Evolutionary conservation across 2,329 filamentous ascomycete species (phyloP).

Genomic region (Fusarium sp.): DNA sequence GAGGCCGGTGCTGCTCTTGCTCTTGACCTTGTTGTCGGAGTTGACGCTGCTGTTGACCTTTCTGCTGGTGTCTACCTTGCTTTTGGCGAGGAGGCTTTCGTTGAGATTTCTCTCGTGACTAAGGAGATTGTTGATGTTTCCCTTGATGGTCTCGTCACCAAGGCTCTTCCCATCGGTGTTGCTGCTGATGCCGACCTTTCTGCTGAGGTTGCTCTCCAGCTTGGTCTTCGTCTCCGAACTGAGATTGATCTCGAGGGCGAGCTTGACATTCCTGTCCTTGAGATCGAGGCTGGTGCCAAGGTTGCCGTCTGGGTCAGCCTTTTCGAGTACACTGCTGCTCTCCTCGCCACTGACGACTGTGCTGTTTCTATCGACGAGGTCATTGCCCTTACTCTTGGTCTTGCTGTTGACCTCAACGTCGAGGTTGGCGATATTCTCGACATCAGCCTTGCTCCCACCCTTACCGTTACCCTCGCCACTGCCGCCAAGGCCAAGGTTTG

Average conservation of each 20-base stretch:
- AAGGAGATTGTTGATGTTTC: constrained; percentile 57
- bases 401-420: constrained; percentile 44
- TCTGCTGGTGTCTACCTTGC: constrained; percentile 62
- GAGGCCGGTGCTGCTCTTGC: constrained; percentile 62
- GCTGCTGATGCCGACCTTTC: constrained; percentile 51
- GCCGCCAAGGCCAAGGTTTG: constrained; percentile 38
- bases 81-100: constrained; percentile 60
- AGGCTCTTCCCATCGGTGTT: constrained; percentile 46
- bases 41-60: constrained; percentile 64
- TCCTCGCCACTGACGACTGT: constrained; percentile 55
- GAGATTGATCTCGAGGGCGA: constrained; percentile 59
- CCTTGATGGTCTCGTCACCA: constrained; percentile 54
- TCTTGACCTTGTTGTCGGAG: constrained; percentile 65
- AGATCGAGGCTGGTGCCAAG: constrained; percentile 58
- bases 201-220: constrained; percentile 62
- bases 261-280: constrained; percentile 44
- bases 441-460: constrained; percentile 56
- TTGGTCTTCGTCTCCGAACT: constrained; percentile 64
- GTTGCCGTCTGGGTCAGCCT: constrained; percentile 65
- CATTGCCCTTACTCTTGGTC: constrained; percentile 44
- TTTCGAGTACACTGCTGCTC: constrained; percentile 64
- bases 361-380: constrained; percentile 48
- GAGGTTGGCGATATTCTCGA: constrained; percentile 52
- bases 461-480: constrained; percentile 55
- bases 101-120: constrained; percentile 58